Evolutionary conservation across 169 alveolate species (phyloP), one percentile per base, ranked within the genome.

Genomic region (Cryptosporidium muris): DNA sequence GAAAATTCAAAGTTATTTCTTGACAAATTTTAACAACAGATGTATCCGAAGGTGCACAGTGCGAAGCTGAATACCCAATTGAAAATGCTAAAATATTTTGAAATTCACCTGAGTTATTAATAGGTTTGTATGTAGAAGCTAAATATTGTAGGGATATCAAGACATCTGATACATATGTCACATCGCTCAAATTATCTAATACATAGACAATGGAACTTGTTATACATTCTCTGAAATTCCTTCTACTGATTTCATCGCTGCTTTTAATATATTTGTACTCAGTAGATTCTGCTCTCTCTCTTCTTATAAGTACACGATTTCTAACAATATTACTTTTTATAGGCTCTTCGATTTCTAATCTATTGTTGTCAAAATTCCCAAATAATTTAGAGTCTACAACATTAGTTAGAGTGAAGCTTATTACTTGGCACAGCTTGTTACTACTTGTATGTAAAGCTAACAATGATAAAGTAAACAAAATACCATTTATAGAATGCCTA

Each of bases 21-120:
- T 49, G 60, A 25, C 74, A 58, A 9, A 74, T 63, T 34, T 37
- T 62, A 42, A 58, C 36, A 11, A 74, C 85, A 12, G 60, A 25
- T 6, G 85, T 54, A 25, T 74, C 85, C 12, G 56, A 42, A n/a
- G 67, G 16, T 45, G 85, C 54, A 25, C 85, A 74, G 36, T 68
- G 60, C 9, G 85, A 74, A 47, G 85, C 68, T 8, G 60, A 47
- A 16, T 63, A 54, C 1, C 85, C 85, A 53, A 74, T 74, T 12
- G 85, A 52, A 56, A 60, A 74, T 25, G 85, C 85, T 43, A 74
- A 45, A 12, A 9, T 54, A 25, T 74, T 74, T 34, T 74, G 67
- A 37, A 74, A 74, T 11, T 74, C 74, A 7, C 48, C 45, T 37
- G 47, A 54, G 34, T 60, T 74, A 25, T 14, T 48, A 38, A 14